phyloP scores from a whole-genome alignment of 805 yeast species.

The Ogataea polymorpha region DNA sequence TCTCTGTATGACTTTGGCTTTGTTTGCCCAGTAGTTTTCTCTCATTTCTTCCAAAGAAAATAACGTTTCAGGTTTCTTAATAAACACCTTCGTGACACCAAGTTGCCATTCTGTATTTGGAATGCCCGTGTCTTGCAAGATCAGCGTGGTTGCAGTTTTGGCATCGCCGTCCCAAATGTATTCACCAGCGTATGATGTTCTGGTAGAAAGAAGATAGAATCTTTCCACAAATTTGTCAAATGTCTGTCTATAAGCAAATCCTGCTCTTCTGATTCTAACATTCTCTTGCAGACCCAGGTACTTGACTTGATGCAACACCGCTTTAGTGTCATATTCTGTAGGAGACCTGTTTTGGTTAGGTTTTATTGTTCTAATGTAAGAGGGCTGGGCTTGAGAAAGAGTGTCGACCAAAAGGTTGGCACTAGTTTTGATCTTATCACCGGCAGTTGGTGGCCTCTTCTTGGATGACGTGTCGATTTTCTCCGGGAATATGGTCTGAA shows the following conservation, averaged over 20 bases:
- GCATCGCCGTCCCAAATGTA: conserved; percentile 59
- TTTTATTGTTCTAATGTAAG: conserved; percentile 95
- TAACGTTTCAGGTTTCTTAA: conserved; percentile 94
- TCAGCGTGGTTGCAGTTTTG: conserved; percentile 48
- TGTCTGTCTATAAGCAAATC: conserved; percentile 95
- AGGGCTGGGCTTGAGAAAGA: conserved; percentile 85
- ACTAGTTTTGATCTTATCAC: conserved; percentile 87
- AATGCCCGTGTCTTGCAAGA: conserved; percentile 55
- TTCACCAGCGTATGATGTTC: conserved; percentile 88
- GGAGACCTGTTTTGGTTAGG: conserved; percentile 95
- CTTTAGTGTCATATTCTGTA: conserved; percentile 79
- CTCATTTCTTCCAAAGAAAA: conserved; percentile 95
- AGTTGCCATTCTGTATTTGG: conserved; percentile 82
- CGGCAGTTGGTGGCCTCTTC: conserved; percentile 89
- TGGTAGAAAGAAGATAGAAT: conserved; percentile 80
- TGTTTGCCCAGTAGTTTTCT: conserved; percentile 95
- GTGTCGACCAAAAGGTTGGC: conserved; percentile 91
- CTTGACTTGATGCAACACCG: conserved; percentile 92
- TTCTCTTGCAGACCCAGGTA: conserved; percentile 95
- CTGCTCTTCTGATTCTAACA: conserved; percentile 96
- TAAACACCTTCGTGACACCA: conserved; percentile 89
- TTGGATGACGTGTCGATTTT: conserved; percentile 63
- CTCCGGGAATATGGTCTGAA: conserved; percentile 59
- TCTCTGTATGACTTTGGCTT: conserved; percentile 96
- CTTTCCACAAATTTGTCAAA: conserved; percentile 95